phyloP scores from a whole-genome alignment of 257 asterid species.

The Solanum lycopersicoides region DNA sequence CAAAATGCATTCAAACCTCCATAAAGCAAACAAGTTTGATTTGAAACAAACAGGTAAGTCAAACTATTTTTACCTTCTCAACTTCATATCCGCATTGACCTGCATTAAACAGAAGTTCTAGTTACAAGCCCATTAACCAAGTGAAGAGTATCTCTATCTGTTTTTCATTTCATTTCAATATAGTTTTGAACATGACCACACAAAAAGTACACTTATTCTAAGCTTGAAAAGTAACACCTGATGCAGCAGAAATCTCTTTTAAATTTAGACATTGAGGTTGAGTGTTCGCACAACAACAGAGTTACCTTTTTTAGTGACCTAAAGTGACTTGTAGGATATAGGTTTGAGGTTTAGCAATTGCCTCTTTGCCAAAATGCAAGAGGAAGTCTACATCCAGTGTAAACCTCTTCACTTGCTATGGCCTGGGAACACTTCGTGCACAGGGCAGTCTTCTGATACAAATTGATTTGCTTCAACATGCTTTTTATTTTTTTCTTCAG shows the following conservation, averaged over 20 bases:
- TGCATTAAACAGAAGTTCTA: conserved; percentile 15
- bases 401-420: neutral
- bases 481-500: neutral
- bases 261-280: neutral
- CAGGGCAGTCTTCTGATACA: neutral
- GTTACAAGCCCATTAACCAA: neutral
- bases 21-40: neutral
- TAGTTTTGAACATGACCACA: neutral
- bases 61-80: conserved; percentile 46
- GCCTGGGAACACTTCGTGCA: neutral
- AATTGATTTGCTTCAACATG: neutral
- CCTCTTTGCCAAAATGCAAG: neutral
- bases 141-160: neutral
- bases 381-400: neutral
- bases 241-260: neutral
- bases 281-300: neutral
- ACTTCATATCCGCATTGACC: conserved; percentile 83
- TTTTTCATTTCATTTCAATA: neutral
- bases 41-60: neutral
- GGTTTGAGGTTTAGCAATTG: neutral
- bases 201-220: neutral
- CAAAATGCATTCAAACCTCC: neutral
- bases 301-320: neutral
- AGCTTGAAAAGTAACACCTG: neutral
- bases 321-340: neutral